These are phyloP conservation scores for Polytrichum formosum DNA, from an alignment of 225 moss, liverwort and hornwort genomes.

Conservation along the genomic window DNA sequence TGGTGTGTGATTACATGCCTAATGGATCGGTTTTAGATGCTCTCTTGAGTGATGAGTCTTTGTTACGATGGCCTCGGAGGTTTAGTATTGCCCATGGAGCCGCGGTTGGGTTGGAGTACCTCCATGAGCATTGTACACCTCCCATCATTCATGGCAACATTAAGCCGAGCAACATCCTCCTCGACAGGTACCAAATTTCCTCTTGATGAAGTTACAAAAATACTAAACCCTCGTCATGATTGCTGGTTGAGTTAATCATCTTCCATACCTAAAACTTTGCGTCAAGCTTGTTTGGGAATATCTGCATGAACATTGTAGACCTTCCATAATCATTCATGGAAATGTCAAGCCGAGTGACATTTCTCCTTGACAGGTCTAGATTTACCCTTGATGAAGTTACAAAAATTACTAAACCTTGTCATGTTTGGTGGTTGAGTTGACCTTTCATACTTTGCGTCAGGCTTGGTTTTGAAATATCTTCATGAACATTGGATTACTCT, in stretches of 20 bases:
- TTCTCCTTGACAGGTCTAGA: conserved; percentile 35
- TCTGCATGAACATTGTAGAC: conserved; percentile 47
- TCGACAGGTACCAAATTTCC: conserved; percentile 47
- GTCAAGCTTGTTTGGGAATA: conserved; percentile 22
- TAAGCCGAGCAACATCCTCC: conserved; percentile 73
- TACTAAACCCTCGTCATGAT: no score
- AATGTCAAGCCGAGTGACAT: conserved; percentile 56
- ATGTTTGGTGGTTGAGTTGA: no score
- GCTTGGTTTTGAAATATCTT: no score
- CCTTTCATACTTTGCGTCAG: no score
- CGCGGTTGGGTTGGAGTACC: conserved; percentile 56
- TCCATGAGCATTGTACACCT: conserved; percentile 58
- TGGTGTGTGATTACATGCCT: conserved; percentile 76
- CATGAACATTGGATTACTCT: no score
- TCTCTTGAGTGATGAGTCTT: conserved; percentile 49
- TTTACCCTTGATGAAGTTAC: no score
- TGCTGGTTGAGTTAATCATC: no score
- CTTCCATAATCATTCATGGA: conserved; percentile 41
- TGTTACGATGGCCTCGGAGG: conserved; percentile 65
- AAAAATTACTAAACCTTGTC: no score
- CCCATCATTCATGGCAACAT: conserved; percentile 66
- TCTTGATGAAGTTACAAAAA: no score
- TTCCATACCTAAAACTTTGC: no score
- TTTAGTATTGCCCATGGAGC: conserved; percentile 73
- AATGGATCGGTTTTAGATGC: conserved; percentile 81